Evolutionary conservation across 441 rosid species (phyloP).

Genomic region (Viola pubescens): DNA sequence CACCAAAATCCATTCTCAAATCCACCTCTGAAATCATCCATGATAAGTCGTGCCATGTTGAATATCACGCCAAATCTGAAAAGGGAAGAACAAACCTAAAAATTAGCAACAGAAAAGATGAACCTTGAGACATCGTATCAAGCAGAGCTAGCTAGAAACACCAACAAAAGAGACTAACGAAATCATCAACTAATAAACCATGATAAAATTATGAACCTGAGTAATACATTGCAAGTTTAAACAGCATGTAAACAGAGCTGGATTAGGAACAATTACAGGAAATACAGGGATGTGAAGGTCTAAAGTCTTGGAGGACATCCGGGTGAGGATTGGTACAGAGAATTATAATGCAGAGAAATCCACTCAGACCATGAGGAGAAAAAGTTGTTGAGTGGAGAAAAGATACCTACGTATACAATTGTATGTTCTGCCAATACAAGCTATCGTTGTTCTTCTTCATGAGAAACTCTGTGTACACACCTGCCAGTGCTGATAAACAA

Average conservation of each 20-base stretch:
- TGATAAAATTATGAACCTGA: neutral
- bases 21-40: conserved; percentile 77
- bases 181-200: neutral
- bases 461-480: too few species aligned
- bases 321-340: too few species aligned
- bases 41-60: conserved; percentile 68
- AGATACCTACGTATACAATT: conserved; percentile 76
- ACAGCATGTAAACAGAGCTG: neutral
- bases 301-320: too few species aligned
- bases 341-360: too few species aligned
- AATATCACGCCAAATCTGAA: conserved; percentile 74
- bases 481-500: too few species aligned
- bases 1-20: conserved; percentile 88
- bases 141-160: too few species aligned
- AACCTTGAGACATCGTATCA: too few species aligned
- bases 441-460: too few species aligned
- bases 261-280: neutral
- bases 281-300: neutral
- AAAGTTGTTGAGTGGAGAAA: conserved; percentile 20
- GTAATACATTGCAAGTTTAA: neutral
- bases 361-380: neutral
- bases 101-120: too few species aligned
- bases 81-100: conserved; percentile 6
- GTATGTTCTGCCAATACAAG: conserved; percentile 33
- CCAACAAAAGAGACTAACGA: too few species aligned